Conservation (phyloP, 352 stramenopile genomes). For the Globisporangium recalcitrans region DNA sequence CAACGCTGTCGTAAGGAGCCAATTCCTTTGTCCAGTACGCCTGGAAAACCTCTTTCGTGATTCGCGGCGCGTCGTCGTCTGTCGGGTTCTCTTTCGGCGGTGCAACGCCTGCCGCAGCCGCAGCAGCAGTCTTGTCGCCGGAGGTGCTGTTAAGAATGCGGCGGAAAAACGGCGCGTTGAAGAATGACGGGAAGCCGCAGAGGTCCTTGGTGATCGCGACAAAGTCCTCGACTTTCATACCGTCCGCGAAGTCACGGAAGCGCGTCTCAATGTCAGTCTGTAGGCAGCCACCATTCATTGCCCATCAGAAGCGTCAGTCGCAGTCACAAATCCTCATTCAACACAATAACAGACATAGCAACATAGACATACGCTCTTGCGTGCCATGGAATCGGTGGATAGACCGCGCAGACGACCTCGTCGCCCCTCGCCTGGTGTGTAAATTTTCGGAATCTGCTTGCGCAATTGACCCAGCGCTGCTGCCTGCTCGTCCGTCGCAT, state of each 20-base stretch:
- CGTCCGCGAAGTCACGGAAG: conserved; percentile 72
- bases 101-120: not conserved
- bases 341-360: not conserved
- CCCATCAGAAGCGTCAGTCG: not conserved
- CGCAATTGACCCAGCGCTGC: conserved; percentile 7
- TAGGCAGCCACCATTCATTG: not conserved
- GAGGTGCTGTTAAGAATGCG: conserved; percentile 58
- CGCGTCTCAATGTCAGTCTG: conserved; percentile 69
- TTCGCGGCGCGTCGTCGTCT: conserved; percentile 32
- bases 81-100: conserved; percentile 17
- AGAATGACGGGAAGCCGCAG: conserved; percentile 98
- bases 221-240: conserved; percentile 85
- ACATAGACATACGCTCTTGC: conserved; percentile 37
- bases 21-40: conserved; percentile 94
- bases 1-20: conserved; percentile 92
- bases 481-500: not conserved
- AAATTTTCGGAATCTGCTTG: conserved; percentile 64
- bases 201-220: conserved; percentile 97
- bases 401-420: conserved; percentile 53
- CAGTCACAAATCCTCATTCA: not conserved
- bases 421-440: conserved; percentile 55
- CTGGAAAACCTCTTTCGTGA: conserved; percentile 88
- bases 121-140: conserved; percentile 10
- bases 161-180: conserved; percentile 95
- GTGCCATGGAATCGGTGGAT: conserved; percentile 55